Percentiles rank a stretch among this genome's conserved stretches.
Conservation (phyloP, 345 rosid genomes). For the Populus deltoides region DNA sequence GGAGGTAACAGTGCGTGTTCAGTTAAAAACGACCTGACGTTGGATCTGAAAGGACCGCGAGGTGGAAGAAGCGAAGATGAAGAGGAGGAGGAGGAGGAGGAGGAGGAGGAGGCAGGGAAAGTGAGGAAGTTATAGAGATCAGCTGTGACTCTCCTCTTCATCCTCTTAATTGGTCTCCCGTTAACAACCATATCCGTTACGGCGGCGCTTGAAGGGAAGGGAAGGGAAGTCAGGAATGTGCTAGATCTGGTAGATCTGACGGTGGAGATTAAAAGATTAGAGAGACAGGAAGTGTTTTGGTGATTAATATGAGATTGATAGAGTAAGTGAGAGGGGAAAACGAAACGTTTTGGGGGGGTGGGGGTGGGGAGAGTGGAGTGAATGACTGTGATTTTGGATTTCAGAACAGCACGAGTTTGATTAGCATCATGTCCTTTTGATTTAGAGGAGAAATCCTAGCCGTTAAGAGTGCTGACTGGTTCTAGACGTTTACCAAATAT, state of each 20-base stretch:
- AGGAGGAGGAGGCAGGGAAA: conserved; percentile 36
- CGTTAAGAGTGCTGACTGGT: neutral
- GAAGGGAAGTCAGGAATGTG: neutral
- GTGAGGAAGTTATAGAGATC: conserved; percentile 56
- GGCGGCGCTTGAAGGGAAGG: conserved; percentile 18
- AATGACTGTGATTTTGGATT: neutral
- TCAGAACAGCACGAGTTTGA: neutral
- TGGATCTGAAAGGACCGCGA: conserved; percentile 42
- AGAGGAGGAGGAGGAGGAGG: conserved; percentile 2
- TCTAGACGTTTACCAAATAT: neutral
- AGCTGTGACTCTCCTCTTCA: conserved; percentile 69
- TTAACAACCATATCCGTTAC: conserved; percentile 45
- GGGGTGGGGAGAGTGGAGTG: neutral
- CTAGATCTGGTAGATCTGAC: conserved; percentile 12
- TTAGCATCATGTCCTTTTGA: neutral
- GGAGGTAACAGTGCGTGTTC: conserved; percentile 51
- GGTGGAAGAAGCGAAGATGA: neutral
- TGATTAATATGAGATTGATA: neutral
- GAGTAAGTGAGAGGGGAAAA: neutral
- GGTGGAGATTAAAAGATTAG: conserved; percentile 2
- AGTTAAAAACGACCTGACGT: conserved; percentile 39
- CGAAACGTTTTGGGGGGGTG: neutral
- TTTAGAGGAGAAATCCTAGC: conserved; percentile 7
- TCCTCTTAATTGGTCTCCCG: conserved; percentile 55
- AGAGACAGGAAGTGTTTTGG: neutral